Conservation (phyloP, 2,329 filamentous ascomycete species). For the Alternaria rosae region DNA sequence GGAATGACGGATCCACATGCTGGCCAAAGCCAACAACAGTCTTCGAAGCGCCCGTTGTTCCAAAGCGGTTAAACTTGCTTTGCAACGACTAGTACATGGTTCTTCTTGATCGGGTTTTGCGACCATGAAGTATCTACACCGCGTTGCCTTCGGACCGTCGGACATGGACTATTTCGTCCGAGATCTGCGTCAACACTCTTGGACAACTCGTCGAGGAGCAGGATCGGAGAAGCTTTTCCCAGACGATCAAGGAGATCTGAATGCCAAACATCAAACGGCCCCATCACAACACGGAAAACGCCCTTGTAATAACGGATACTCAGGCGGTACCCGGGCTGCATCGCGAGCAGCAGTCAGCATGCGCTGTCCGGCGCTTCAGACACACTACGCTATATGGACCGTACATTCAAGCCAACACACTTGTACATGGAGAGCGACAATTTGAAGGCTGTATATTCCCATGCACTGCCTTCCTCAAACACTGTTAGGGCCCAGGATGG, state of each 20-base stretch:
- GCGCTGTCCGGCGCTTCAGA: background rate
- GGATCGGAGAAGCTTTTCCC: background rate
- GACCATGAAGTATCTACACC: background rate
- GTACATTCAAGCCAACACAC: background rate
- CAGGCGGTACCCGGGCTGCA: background rate
- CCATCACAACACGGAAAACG: background rate
- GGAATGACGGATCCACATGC: conserved; percentile 8
- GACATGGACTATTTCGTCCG: background rate
- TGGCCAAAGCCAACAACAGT: conserved; percentile 10
- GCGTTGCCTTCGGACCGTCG: background rate
- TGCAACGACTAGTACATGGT: background rate
- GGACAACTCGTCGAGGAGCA: background rate
- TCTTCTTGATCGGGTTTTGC: background rate
- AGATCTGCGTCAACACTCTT: background rate
- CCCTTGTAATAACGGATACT: background rate
- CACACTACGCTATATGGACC: background rate
- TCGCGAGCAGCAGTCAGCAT: background rate
- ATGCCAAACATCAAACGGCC: background rate
- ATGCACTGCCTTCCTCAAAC: background rate
- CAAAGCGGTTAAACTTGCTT: conserved; percentile 9
- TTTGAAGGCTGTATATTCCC: background rate
- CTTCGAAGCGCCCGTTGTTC: conserved; percentile 11
- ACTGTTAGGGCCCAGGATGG: background rate
- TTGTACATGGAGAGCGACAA: background rate
- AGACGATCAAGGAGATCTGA: background rate